phyloP scores from a whole-genome alignment of 768 basidiomycete genomes.

The Clitopilus hobsonii region DNA sequence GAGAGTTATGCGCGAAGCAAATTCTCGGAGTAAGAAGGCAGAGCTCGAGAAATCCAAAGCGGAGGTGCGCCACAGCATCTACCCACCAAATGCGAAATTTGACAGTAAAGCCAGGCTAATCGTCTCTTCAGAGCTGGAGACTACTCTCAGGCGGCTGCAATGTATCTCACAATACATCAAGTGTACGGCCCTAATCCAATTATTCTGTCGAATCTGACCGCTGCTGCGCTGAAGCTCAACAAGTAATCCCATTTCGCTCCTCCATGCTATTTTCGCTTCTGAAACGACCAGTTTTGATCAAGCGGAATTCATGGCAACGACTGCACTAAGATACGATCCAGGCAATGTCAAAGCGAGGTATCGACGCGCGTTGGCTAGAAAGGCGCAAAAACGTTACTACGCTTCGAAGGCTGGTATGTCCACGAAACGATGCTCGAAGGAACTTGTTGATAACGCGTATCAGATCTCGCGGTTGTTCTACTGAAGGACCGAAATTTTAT shows the following conservation, averaged over 20 bases:
- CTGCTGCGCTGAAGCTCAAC: slow-evolving; percentile 29
- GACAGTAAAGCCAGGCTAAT: background rate
- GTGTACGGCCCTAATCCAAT: slow-evolving; percentile 27
- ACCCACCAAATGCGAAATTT: no score
- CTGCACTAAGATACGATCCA: slow-evolving; percentile 30
- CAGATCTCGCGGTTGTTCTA: slow-evolving; percentile 24
- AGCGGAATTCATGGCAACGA: slow-evolving; percentile 33
- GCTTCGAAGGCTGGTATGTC: slow-evolving; percentile 24
- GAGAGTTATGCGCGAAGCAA: background rate
- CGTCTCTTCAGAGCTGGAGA: slow-evolving; percentile 21
- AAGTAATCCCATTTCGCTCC: slow-evolving; percentile 16
- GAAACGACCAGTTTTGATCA: no score
- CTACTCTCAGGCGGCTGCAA: slow-evolving; percentile 21
- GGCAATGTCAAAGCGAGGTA: slow-evolving; percentile 31
- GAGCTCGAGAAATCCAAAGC: background rate
- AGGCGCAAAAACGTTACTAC: slow-evolving; percentile 16
- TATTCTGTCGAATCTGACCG: slow-evolving; percentile 31
- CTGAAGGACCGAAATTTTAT: slow-evolving; percentile 16
- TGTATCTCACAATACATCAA: slow-evolving; percentile 24
- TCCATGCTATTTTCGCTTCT: no score
- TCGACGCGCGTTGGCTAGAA: slow-evolving; percentile 33
- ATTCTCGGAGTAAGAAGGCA: background rate
- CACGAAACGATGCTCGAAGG: background rate
- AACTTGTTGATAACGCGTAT: no score
- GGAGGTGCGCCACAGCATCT: background rate